These are phyloP conservation scores for Ogataea paraovalis DNA, from an alignment of 805 yeast species.

Conservation along the genomic window DNA sequence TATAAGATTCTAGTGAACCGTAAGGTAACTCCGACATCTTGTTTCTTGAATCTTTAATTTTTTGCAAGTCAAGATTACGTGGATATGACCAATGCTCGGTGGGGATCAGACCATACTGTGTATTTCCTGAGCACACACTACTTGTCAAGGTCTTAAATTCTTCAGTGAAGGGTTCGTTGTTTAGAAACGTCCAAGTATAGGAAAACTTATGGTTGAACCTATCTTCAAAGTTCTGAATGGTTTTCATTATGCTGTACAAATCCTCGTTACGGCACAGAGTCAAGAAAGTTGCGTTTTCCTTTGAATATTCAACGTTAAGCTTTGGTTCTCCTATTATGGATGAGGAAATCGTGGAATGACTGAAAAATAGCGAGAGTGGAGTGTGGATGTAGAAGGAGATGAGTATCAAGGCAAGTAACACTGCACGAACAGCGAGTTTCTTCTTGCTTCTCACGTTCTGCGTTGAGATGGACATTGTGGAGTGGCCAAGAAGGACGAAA, in stretches of 20 bases:
- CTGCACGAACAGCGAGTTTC: background rate
- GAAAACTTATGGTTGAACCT: constrained; percentile 29
- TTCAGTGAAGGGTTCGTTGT: constrained; percentile 36
- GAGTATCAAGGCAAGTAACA: background rate
- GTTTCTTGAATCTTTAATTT: constrained; percentile 27
- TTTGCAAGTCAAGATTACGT: constrained; percentile 31
- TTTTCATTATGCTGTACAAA: constrained; percentile 27
- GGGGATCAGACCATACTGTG: constrained; percentile 37
- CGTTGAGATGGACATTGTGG: background rate
- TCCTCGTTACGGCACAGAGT: constrained; percentile 34
- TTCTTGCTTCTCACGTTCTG: background rate
- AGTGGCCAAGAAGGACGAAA: too few species aligned
- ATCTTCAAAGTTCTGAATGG: constrained; percentile 30
- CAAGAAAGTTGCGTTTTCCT: constrained; percentile 55
- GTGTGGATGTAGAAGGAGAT: background rate
- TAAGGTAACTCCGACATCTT: constrained; percentile 39
- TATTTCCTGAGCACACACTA: constrained; percentile 33
- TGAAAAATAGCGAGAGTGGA: too few species aligned
- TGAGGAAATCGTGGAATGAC: too few species aligned
- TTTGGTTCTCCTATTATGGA: too few species aligned
- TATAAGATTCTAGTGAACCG: constrained; percentile 55
- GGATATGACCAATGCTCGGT: constrained; percentile 42
- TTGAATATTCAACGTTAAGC: constrained; percentile 1
- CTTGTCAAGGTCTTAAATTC: constrained; percentile 31
- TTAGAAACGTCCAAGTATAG: constrained; percentile 38